A percentile compares a stretch with the other conserved stretches of the same genome.
phyloP scores from a whole-genome alignment of 1,284 basidiomycete genomes.

The Cerrena zonata region DNA sequence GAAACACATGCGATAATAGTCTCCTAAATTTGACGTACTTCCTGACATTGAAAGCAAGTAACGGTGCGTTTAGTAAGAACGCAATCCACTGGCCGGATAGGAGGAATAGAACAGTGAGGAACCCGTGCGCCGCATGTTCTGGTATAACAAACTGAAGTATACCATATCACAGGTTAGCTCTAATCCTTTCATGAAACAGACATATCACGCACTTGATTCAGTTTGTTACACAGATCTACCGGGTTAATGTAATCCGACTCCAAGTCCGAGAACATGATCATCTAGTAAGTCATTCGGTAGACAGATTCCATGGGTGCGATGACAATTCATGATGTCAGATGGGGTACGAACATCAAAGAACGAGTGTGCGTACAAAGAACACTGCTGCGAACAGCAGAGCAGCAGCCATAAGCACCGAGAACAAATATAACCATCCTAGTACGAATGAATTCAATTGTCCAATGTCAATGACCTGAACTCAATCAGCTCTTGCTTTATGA shows the following conservation, averaged over 20 bases:
- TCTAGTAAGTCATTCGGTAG: conserved; percentile 47
- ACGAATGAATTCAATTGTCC: too few relatives aligned
- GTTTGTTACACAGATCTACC: conserved; percentile 99
- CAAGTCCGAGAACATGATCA: conserved; percentile 99
- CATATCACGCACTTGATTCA: conserved; percentile 77
- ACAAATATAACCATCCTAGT: conserved; percentile 74
- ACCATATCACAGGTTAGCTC: not conserved
- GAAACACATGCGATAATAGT: not conserved
- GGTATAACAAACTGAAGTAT: conserved; percentile 86
- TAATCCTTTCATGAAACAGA: not conserved
- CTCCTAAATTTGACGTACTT: conserved; percentile 57
- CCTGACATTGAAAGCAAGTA: conserved; percentile 89
- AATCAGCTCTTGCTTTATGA: too few relatives aligned
- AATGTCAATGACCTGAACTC: too few relatives aligned
- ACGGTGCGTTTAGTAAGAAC: conserved; percentile 85
- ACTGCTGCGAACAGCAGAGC: conserved; percentile 94
- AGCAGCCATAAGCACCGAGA: conserved; percentile 87
- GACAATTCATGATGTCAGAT: not conserved
- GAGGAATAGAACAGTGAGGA: conserved; percentile 82
- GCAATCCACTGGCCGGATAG: conserved; percentile 93
- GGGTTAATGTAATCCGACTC: conserved; percentile 99
- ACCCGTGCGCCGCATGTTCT: conserved; percentile 91
- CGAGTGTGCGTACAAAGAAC: conserved; percentile 81
- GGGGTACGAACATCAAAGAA: not conserved
- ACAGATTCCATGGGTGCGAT: not conserved